These are phyloP conservation scores for Lachancea fermentati DNA, from an alignment of 805 yeast species.

Conservation along the genomic window DNA sequence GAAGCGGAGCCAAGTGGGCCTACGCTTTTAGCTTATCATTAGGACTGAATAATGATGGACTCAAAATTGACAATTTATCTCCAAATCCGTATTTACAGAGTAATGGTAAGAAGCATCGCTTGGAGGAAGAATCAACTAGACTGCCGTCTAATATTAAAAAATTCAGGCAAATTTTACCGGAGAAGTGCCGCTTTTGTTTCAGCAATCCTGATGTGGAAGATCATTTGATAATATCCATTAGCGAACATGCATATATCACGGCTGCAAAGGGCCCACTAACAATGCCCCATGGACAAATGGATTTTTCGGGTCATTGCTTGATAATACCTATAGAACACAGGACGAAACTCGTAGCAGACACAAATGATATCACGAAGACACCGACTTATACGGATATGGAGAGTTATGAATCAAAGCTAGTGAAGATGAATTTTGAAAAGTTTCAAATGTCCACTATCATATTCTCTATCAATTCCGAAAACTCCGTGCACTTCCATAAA, in stretches of 20 bases:
- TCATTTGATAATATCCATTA: conserved; percentile 77
- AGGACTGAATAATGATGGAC: neutral
- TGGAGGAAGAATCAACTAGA: neutral
- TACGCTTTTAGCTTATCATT: conserved; percentile 57
- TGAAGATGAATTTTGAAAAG: conserved; percentile 40
- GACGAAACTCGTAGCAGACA: conserved; percentile 38
- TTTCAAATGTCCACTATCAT: conserved; percentile 49
- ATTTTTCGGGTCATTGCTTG: conserved; percentile 76
- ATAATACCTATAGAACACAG: conserved; percentile 74
- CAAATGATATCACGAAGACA: conserved; percentile 26
- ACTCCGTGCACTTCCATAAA: conserved; percentile 68
- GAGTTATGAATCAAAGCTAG: conserved; percentile 43
- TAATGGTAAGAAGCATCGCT: conserved; percentile 6
- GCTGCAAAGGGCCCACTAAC: conserved; percentile 84
- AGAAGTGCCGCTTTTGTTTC: conserved; percentile 74
- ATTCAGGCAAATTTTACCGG: conserved; percentile 41
- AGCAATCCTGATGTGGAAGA: conserved; percentile 72
- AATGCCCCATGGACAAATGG: conserved; percentile 40
- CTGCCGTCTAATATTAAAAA: conserved; percentile 5
- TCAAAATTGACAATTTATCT: conserved; percentile 16
- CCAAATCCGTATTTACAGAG: conserved; percentile 30
- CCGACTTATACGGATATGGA: conserved; percentile 41
- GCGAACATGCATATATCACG: conserved; percentile 59
- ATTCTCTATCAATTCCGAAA: conserved; percentile 61
- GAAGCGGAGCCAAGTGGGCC: conserved; percentile 56